Base-by-base conservation (phyloP, 129 eudicot genomes). In the Scalesia atractyloides region DNA sequence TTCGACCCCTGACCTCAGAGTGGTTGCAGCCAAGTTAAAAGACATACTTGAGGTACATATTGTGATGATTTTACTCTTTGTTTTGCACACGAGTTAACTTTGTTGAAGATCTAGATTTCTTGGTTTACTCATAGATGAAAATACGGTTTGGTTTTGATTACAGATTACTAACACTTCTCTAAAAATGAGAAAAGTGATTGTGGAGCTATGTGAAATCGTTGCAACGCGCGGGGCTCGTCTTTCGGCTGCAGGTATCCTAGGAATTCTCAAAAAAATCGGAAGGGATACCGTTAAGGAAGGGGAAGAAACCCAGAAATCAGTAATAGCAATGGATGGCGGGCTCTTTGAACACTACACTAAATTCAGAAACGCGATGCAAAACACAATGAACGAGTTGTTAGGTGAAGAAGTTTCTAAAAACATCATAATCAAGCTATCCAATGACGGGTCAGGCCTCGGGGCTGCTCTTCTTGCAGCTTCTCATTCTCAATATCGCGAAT, bases 391-490 rank as follows among this genome's bases (percentile, higher is more conserved):
- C 66, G 98, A 90, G 68, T 77, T 94, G 61, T 83, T 94, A 9
- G 97, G 97, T 1, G 91, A 89, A 58, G 81, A 76, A 71, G 90
- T 52, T 22, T 80, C 80, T 12, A 81, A 47, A 20, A 77, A 73
- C 66, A 36, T 91, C 16, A 24, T 83, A 11, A 50, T 87, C 33
- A 82, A 83, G 85, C 91, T 73, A 9, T 83, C 97, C 2, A 94
- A 90, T 43, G 98, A 94, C 56, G 98, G 97, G 16, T 94, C 98
- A 0, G 98, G 98, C 41, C 84, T 88, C 18, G 97, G 97, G 39
- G 98, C 98, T 12, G 97, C 98, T 48, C 93, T 94, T 60, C 79
- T 94, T 34, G 98, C 98, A 0, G 98, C 98, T 57, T 87, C 98
- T 44, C 92, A 92, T 72, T 92, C 98, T 30, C 95, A 83, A 74